These are phyloP conservation scores for Fusarium scirpi DNA, from an alignment of 2,329 filamentous ascomycete species.

Conservation along the genomic window DNA sequence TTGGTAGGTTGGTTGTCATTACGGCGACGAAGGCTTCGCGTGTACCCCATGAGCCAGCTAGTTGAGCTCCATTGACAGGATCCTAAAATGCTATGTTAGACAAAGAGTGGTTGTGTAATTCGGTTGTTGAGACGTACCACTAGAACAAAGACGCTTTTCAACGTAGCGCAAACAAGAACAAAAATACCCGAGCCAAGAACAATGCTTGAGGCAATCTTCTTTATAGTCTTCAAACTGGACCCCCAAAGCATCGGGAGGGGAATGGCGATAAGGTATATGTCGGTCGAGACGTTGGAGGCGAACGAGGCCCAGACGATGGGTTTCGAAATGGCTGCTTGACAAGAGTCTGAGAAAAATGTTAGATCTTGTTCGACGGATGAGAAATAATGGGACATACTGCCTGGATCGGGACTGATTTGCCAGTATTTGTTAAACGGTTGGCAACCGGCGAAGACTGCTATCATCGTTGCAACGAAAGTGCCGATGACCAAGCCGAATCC, in stretches of 20 bases:
- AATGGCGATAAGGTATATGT: slow-evolving; percentile 68
- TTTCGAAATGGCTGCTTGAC: slow-evolving; percentile 61
- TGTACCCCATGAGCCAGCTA: slow-evolving; percentile 55
- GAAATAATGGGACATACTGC: slow-evolving; percentile 55
- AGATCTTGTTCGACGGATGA: neutral
- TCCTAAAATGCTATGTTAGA: slow-evolving; percentile 43
- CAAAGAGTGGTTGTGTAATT: fast-evolving
- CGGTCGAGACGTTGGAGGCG: slow-evolving; percentile 64
- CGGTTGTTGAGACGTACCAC: slow-evolving; percentile 42
- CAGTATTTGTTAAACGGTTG: slow-evolving; percentile 65
- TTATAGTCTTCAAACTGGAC: slow-evolving; percentile 49
- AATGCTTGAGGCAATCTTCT: slow-evolving; percentile 54
- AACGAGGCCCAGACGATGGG: slow-evolving; percentile 64
- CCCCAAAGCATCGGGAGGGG: slow-evolving; percentile 63
- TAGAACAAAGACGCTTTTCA: slow-evolving; percentile 55
- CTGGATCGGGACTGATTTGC: slow-evolving; percentile 70
- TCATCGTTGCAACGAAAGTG: slow-evolving; percentile 63
- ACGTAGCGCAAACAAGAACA: slow-evolving; percentile 53
- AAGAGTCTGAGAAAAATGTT: slow-evolving; percentile 52
- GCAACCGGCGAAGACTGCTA: slow-evolving; percentile 64
- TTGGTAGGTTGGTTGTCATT: slow-evolving; percentile 56
- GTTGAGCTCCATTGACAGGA: slow-evolving; percentile 52
- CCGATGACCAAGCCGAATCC: slow-evolving; percentile 61
- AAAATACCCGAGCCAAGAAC: slow-evolving; percentile 56
- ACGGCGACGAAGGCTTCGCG: slow-evolving; percentile 58